These are phyloP conservation scores for Euphorbia celastroides DNA, from an alignment of 441 rosid species.

Conservation along the genomic window DNA sequence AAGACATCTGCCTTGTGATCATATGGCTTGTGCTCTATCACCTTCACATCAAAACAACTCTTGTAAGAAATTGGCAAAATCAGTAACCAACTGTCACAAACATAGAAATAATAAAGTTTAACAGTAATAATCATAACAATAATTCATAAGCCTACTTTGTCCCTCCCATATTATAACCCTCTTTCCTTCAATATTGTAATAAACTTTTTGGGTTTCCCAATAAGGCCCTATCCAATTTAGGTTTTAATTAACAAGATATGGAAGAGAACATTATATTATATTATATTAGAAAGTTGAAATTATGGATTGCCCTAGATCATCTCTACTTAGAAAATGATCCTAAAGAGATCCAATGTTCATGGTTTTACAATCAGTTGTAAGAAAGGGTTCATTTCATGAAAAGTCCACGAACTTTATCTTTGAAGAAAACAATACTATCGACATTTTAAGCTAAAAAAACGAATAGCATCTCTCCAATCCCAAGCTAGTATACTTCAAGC, in stretches of 20 bases:
- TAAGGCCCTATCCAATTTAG: no score
- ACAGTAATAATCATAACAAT: background rate
- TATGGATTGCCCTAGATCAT: background rate
- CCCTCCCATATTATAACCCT: background rate
- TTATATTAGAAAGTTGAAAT: no score
- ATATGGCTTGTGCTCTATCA: constrained; percentile 88
- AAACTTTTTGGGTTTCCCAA: no score
- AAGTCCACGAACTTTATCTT: background rate
- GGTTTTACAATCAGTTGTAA: no score
- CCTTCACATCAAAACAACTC: constrained; percentile 51
- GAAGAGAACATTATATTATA: no score
- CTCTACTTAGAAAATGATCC: no score
- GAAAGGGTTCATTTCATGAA: background rate
- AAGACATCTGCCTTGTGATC: constrained; percentile 91
- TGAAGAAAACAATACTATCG: background rate
- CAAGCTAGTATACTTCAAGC: background rate
- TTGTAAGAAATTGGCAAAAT: constrained; percentile 22
- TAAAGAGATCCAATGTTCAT: no score
- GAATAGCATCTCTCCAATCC: background rate
- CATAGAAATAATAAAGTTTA: background rate
- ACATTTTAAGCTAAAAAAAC: background rate
- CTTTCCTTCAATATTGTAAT: no score
- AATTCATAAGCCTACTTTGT: background rate
- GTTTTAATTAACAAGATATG: no score
- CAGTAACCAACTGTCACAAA: constrained; percentile 9